Evolutionary conservation across 345 rosid species (phyloP).

Genomic region (Melaleuca alternifolia): DNA sequence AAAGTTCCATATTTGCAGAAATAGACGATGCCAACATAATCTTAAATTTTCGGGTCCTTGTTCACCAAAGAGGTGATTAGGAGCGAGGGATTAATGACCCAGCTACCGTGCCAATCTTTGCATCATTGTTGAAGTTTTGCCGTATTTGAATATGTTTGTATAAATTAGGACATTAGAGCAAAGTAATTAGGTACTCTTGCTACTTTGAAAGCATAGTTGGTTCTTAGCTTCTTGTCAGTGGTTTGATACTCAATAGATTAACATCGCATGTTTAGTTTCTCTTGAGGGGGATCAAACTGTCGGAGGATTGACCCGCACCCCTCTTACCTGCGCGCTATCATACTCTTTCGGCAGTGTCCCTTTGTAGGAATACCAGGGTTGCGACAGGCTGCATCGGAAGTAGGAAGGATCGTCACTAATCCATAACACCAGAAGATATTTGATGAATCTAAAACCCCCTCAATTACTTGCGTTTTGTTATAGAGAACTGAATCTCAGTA

Average conservation of each 20-base stretch:
- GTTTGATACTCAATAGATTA: neutral
- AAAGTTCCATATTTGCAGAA: slow-evolving; percentile 39
- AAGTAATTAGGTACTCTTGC: neutral
- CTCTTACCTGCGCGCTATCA: neutral
- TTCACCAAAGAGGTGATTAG: neutral
- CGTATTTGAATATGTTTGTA: neutral
- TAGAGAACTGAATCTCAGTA: neutral
- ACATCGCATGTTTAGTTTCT: neutral
- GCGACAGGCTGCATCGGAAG: neutral
- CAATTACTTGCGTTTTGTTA: neutral
- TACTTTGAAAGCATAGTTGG: neutral
- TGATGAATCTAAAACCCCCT: neutral
- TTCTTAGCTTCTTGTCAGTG: neutral
- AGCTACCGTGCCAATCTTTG: neutral
- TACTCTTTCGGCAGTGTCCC: neutral
- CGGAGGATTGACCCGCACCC: neutral
- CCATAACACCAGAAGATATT: neutral
- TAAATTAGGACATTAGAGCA: neutral
- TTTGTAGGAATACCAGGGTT: neutral
- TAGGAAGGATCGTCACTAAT: neutral
- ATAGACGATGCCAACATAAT: neutral
- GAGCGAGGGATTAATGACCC: neutral
- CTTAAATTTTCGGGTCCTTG: neutral
- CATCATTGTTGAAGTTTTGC: neutral
- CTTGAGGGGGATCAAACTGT: neutral